Evolutionary conservation across 768 basidiomycete genomes (phyloP), one percentile per base, ranked within the genome.

Genomic region (Clathrus columnatus): DNA sequence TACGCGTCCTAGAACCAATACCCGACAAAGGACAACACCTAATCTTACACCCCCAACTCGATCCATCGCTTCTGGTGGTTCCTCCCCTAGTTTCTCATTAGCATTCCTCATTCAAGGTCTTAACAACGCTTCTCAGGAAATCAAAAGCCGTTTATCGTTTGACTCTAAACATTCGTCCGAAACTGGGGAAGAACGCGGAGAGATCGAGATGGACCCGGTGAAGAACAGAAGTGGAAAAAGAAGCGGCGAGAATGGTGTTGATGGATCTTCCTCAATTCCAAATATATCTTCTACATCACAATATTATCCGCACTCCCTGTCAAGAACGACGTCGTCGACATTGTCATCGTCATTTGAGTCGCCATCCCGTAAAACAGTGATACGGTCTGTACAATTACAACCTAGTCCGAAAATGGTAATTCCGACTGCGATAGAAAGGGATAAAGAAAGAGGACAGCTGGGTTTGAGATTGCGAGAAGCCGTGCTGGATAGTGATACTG

Each of bases 91-190:
- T 53, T 45, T 53, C 20, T n/a, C 45, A 21, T 21, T 41, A 7
- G 18, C 6, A 7, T 20, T 30, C 27, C 20, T 24, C 45, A 29
- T 32, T 46, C 18, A 36, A 47, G 27, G 23, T 78, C 21, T 77
- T 77, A 20, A 78, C 78, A 29, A 71, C 73, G 52, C 72, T 75
- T 18, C 78, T 77, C 78, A 82, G 58, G 76, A 74, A 36, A 76
- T 82, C 48, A 75, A 79, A 20, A 72, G 77, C 6, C 72, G 80
- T 14, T 67, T 82, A 41, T 82, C 80, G 7, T 74, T 80, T 32
- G 80, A 82, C 43, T 21, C 44, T 29, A 29, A 45, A 23, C 17
- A 28, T n/a, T 55, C 54, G 14, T 55, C 54, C 8, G 54, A 55
- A 18, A 21, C 45, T 16, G 29, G 27, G n/a, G 54, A 48, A 17